Percentiles rank a stretch among this genome's conserved stretches.
Conservation (phyloP, 805 yeast species). For the Kuraishia hungarica region DNA sequence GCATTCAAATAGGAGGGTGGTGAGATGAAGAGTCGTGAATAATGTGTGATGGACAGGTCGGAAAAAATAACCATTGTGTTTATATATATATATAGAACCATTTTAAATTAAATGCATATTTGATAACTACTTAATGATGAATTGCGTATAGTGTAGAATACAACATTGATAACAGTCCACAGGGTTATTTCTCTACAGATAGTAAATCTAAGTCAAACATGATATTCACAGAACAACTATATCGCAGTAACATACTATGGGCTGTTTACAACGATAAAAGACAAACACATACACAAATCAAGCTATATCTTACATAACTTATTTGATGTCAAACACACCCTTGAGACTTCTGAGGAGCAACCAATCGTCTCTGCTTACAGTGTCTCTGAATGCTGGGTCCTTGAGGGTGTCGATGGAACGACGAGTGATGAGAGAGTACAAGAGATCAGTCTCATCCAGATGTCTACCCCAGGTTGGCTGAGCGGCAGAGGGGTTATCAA, state of each 20-base stretch:
- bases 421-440: constrained; percentile 87
- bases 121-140: too few relatives aligned
- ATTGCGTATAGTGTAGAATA: too few relatives aligned
- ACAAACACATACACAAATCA: background rate
- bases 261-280: too few relatives aligned
- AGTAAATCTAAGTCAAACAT: background rate
- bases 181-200: too few relatives aligned
- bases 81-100: background rate
- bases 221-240: background rate
- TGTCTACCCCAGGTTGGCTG: constrained; percentile 99
- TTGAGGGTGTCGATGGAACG: constrained; percentile 93
- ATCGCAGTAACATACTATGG: background rate
- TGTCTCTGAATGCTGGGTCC: constrained; percentile 95
- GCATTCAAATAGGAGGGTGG: constrained; percentile 3
- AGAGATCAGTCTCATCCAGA: constrained; percentile 83
- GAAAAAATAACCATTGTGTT: background rate
- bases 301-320: constrained; percentile 5
- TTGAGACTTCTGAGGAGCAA: constrained; percentile 80
- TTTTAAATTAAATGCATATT: background rate
- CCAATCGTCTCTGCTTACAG: constrained; percentile 96
- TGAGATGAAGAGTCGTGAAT: background rate
- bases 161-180: too few relatives aligned
- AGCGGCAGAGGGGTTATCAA: constrained; percentile 84
- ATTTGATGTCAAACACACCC: constrained; percentile 78
- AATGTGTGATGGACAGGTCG: background rate